These are phyloP conservation scores for Trichoderma sp. DNA, from an alignment of 2,329 filamentous ascomycete genomes.

Conservation along the genomic window DNA sequence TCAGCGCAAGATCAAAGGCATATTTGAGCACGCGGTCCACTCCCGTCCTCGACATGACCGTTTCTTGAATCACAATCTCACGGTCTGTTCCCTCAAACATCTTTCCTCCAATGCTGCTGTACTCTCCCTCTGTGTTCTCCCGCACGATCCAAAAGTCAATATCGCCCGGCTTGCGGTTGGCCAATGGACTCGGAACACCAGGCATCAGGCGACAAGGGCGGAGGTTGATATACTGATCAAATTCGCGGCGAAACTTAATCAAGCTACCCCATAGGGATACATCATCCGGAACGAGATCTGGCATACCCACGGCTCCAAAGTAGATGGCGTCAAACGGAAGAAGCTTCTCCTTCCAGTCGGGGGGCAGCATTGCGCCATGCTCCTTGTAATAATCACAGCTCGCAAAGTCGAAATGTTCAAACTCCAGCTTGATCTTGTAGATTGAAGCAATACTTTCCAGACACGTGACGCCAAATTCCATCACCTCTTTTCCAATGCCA, in stretches of 20 bases:
- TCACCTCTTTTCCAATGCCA: constrained; percentile 65
- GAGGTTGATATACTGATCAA: constrained; percentile 59
- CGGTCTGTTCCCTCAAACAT: constrained; percentile 61
- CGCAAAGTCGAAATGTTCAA: constrained; percentile 65
- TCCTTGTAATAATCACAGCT: constrained; percentile 60
- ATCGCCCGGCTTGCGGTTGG: constrained; percentile 54
- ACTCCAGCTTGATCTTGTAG: constrained; percentile 56
- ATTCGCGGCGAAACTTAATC: constrained; percentile 65
- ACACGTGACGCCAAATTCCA: constrained; percentile 31
- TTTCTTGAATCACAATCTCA: constrained; percentile 53
- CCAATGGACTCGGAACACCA: constrained; percentile 60
- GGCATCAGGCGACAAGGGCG: constrained; percentile 56
- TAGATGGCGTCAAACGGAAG: constrained; percentile 65
- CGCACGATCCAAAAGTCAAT: constrained; percentile 68
- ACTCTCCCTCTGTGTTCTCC: constrained; percentile 69
- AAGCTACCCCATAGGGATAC: constrained; percentile 68
- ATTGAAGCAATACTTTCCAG: constrained; percentile 54
- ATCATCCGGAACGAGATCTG: constrained; percentile 60
- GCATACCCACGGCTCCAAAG: constrained; percentile 66
- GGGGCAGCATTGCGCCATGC: constrained; percentile 46
- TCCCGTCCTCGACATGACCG: constrained; percentile 62
- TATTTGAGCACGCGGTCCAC: constrained; percentile 64
- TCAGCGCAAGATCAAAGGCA: constrained; percentile 63
- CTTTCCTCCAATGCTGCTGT: constrained; percentile 56
- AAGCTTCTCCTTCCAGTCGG: constrained; percentile 53